Base-by-base conservation (phyloP, 2,329 filamentous ascomycete genomes). In the Spiromastix sp. region DNA sequence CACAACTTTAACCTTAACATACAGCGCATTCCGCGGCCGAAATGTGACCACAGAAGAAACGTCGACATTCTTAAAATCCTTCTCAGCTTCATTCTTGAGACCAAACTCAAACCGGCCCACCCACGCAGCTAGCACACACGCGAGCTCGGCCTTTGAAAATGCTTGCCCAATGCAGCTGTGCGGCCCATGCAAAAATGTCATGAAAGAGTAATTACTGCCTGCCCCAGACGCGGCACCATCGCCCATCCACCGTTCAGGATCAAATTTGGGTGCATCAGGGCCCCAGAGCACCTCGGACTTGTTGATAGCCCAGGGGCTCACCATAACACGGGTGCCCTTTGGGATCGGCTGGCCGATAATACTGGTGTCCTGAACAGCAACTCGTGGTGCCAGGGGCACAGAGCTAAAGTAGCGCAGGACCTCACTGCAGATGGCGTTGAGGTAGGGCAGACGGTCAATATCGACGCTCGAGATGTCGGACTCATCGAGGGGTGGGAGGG, bases 401-500 rank as follows among this genome's bases (percentile, higher is more conserved):
- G 60, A 56, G 4, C 59, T 59, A 39, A 59, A 60, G 2, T 63
- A 48, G 8, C 61, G 60, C 11, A 91, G 70, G 6, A 79, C 72
- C 60, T 93, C 85, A 50, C 73, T 78, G 53, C 80, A 78, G 8
- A 93, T 76, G 18, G 83, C 84, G 52, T 84, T 78, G 28, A 89
- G 73, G 50, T 86, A 86, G 3, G 80, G 77, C 54, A 89, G 71
- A 34, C 67, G 67, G 60, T 91, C 83, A 42, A 91, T 52, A 30
- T 57, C 54, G 8, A 35, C 32, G 41, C 48, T 47, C 10, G 48
- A 50, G 37, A 58, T 48, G n/a, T 40, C 37, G 18, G 38, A 37
- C 6, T 48, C 42, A n/a, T 42, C 48, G 5, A 60, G 59, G 4
- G 69, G 61, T 5, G 73, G 62, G 1, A 60, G 50, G 2, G 55